Base-by-base conservation (phyloP, 768 basidiomycete genomes). In the Exsudoporus frostii region DNA sequence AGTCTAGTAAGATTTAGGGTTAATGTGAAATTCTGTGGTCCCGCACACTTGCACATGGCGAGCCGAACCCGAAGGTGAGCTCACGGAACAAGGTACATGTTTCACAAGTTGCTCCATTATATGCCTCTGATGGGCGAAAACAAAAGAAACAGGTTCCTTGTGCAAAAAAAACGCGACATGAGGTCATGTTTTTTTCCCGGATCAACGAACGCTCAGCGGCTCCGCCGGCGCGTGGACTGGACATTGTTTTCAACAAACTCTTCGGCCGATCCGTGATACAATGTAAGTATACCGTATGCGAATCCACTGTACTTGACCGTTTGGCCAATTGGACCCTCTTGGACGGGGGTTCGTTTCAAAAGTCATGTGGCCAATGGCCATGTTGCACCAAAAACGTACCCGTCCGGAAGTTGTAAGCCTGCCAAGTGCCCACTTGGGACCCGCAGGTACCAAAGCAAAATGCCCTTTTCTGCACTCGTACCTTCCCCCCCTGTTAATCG, bases 1-100 rank as follows among this genome's bases (percentile, higher is more conserved):
- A 58, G 50, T 53, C 25, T 58, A 65, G 58, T 63, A 24, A 30
- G 9, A 24, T 54, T 62, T 37, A 9, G 20, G 3, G 15, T 36
- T 4, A 37, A 43, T 10, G 29, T 30, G 9, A 30, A 30, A 10
- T 3, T 30, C 29, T 11, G 11, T 10, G 40, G 32, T 29, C 11
- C 43, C 20, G 15, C 24, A 4, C n/a, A 17, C 1, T 1, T 17
- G 10, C 17, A 50, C n/a, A 5, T n/a, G 19, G 24, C 25, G 40
- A 29, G 39, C 45, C 20, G 34, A 43, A 5, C 11, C 25, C 14
- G 32, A 37, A 11, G 36, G 47, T 25, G 24, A 54, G 30, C 39
- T 37, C 34, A 39, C 47, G 48, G 45, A 48, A 42, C 42, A 45
- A 37, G 11, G 8, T 22, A 14, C 19, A 17, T 42, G 13, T 47